Percentiles rank a stretch among this genome's conserved stretches.
Conservation (phyloP, 257 asterid species). For the Leonotis leonurus region DNA sequence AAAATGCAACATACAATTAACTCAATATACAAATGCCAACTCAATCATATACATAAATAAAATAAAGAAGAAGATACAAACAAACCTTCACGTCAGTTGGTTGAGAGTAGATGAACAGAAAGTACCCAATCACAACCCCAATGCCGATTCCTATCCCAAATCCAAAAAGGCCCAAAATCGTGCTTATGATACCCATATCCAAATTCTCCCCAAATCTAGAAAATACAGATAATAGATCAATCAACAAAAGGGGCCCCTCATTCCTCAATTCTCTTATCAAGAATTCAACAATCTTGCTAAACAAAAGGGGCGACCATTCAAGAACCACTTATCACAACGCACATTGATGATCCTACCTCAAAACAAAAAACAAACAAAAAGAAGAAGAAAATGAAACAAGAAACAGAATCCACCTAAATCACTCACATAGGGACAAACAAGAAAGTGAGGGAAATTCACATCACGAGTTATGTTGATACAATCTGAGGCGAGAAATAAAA, state of each 20-base stretch:
- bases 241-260: slow-evolving; percentile 8
- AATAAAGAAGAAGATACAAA: neutral
- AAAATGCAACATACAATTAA: neutral
- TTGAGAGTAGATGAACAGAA: slow-evolving; percentile 58
- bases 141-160: slow-evolving; percentile 63
- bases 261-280: slow-evolving; percentile 13
- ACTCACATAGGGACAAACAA: neutral
- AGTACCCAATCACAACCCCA: slow-evolving; percentile 83
- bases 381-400: neutral
- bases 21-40: neutral
- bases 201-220: neutral
- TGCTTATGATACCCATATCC: slow-evolving; percentile 69
- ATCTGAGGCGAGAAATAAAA: slow-evolving; percentile 20
- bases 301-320: slow-evolving; percentile 15
- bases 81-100: slow-evolving; percentile 77
- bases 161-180: slow-evolving; percentile 73
- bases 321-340: neutral
- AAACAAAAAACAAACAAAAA: no score
- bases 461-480: neutral
- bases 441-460: neutral
- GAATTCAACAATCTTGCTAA: slow-evolving; percentile 8
- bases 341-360: neutral
- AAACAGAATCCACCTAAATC: neutral
- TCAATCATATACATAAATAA: neutral
- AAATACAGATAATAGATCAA: neutral